A percentile compares a stretch with the other conserved stretches of the same genome.
phyloP scores from a whole-genome alignment of 2,329 filamentous ascomycete genomes.

The Aureobasidium melanogenum region DNA sequence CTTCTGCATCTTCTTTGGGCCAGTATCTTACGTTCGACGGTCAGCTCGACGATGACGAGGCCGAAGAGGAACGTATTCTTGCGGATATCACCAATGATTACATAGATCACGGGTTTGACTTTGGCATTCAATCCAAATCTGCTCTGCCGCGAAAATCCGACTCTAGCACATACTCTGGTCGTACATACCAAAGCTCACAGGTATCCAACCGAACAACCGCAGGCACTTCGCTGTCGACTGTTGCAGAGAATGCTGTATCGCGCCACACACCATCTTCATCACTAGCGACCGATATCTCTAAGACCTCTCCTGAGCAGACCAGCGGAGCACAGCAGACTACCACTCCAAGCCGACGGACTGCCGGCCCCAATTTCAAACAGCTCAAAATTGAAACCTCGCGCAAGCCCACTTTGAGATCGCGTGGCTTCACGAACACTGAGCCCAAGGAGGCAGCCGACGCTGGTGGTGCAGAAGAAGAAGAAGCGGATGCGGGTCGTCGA shows the following conservation, averaged over 20 bases:
- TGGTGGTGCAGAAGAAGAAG: background rate
- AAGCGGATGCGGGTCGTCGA: background rate
- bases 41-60: constrained; percentile 27
- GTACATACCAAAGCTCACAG: constrained; percentile 68
- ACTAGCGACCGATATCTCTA: background rate
- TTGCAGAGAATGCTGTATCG: constrained; percentile 46
- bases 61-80: constrained; percentile 47
- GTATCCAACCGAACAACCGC: constrained; percentile 63
- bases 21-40: background rate
- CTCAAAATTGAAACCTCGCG: constrained; percentile 76
- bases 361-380: constrained; percentile 69
- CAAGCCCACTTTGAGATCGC: constrained; percentile 20
- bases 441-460: background rate
- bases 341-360: constrained; percentile 60
- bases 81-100: constrained; percentile 85
- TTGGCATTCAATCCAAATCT: constrained; percentile 59
- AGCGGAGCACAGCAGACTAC: background rate
- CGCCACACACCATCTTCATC: constrained; percentile 5
- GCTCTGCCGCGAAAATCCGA: constrained; percentile 69
- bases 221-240: constrained; percentile 60
- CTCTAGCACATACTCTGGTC: constrained; percentile 68
- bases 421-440: constrained; percentile 3
- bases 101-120: constrained; percentile 66
- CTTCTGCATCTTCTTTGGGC: background rate
- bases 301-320: background rate